Conservation (phyloP, 306 rosid species). For the Prunus davidiana region DNA sequence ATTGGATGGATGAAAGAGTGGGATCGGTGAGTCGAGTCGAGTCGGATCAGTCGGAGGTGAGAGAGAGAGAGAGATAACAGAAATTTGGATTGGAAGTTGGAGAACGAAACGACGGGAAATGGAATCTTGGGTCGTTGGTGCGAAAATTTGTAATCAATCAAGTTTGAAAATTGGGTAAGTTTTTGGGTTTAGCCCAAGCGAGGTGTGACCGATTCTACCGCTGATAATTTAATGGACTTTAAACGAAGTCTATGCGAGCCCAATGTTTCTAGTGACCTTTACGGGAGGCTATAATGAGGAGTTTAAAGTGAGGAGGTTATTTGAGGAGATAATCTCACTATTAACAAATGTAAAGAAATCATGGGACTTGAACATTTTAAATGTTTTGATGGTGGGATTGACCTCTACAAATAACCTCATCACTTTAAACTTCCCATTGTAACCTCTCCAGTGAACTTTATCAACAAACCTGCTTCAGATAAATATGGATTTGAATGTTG, state of each 20-base stretch:
- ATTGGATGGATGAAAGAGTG: constrained; percentile 25
- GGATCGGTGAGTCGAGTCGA: not conserved
- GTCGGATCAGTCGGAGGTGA: not conserved
- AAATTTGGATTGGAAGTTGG: constrained; percentile 2
- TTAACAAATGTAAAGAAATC: too few relatives aligned
- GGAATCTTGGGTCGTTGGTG: not conserved
- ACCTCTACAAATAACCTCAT: too few relatives aligned
- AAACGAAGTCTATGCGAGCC: not conserved
- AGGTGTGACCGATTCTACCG: not conserved
- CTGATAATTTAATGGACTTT: not conserved
- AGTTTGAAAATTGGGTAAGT: not conserved
- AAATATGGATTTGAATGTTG: too few relatives aligned
- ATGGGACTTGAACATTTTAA: too few relatives aligned
- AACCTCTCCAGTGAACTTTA: too few relatives aligned
- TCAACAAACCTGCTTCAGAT: too few relatives aligned
- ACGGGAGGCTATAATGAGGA: too few relatives aligned
- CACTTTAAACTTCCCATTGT: too few relatives aligned
- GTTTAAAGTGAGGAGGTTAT: accelerated
- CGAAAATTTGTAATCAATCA: not conserved
- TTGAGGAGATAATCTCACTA: too few relatives aligned
- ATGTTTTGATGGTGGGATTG: too few relatives aligned
- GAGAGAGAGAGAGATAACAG: not conserved
- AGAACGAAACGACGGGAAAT: constrained; percentile 20
- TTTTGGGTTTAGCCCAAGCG: not conserved
- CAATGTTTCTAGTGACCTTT: not conserved